Evolutionary conservation across 2,329 filamentous ascomycete genomes (phyloP).

Genomic region (Penicillium sp.): DNA sequence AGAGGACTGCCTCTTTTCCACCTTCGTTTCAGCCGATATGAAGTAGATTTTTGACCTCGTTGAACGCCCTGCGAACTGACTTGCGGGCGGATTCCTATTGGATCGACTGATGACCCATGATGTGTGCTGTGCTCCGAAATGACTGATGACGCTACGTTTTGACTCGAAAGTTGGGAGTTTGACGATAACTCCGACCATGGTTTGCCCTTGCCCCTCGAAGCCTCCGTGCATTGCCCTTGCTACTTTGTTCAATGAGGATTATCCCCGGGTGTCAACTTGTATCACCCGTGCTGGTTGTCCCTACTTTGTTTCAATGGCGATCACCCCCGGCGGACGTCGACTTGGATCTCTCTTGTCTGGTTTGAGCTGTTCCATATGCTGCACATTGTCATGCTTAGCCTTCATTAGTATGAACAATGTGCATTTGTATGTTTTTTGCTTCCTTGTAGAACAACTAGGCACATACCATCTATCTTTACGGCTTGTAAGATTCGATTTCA

Average conservation of each 20-base stretch:
- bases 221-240: too few species aligned
- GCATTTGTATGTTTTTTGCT: background rate
- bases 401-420: constrained; percentile 10
- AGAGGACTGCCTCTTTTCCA: constrained; percentile 32
- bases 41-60: constrained; percentile 13
- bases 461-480: too few species aligned
- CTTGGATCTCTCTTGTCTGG: constrained; percentile 7
- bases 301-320: background rate
- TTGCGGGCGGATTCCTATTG: background rate
- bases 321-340: background rate
- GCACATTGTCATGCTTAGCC: constrained; percentile 11
- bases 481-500: too few species aligned
- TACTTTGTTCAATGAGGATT: too few species aligned
- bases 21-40: constrained; percentile 32
- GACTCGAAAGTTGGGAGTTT: background rate
- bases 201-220: background rate
- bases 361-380: constrained; percentile 6
- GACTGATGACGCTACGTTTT: background rate
- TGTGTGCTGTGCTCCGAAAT: background rate
- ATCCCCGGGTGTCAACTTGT: too few species aligned
- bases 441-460: too few species aligned
- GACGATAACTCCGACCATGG: background rate
- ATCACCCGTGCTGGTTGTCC: background rate
- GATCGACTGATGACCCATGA: background rate
- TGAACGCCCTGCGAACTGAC: background rate